These are phyloP conservation scores for Escovopsis weberi DNA, from an alignment of 2,329 filamentous ascomycete genomes.

Conservation along the genomic window DNA sequence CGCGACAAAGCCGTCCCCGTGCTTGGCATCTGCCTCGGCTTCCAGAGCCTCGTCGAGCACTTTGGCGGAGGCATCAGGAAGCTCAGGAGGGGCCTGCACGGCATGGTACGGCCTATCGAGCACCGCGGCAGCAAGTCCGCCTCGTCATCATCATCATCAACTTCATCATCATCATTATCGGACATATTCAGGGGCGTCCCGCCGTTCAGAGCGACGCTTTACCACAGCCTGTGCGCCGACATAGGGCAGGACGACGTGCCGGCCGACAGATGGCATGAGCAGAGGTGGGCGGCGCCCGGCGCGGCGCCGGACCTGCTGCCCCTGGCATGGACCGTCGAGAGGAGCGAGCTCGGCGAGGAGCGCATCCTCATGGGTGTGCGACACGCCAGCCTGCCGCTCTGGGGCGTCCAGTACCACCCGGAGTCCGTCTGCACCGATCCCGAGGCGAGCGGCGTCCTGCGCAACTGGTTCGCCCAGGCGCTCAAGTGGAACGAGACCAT, in stretches of 20 bases:
- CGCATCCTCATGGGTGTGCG: conserved; percentile 62
- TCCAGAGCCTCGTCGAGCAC: conserved; percentile 62
- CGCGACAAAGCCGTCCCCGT: conserved; percentile 53
- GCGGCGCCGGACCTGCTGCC: conserved; percentile 32
- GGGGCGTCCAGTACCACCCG: conserved; percentile 82
- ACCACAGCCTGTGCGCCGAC: conserved; percentile 50
- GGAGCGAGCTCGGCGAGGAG: conserved; percentile 23
- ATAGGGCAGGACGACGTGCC: conserved; percentile 32
- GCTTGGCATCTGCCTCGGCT: conserved; percentile 78
- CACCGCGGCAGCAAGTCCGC: conserved; percentile 25
- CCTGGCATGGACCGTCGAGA: conserved; percentile 46
- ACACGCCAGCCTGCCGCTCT: conserved; percentile 57
- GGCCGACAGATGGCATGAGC: conserved; percentile 20
- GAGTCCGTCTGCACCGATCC: conserved; percentile 74
- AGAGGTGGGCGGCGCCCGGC: conserved; percentile 25
- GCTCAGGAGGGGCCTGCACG: conserved; percentile 63
- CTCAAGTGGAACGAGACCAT: conserved; percentile 39
- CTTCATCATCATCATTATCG: too few species aligned
- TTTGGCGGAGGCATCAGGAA: conserved; percentile 53
- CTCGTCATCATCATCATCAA: background rate
- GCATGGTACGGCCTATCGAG: conserved; percentile 56
- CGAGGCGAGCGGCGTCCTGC: conserved; percentile 47
- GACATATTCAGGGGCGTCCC: conserved; percentile 53
- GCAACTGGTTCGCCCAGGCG: conserved; percentile 61
- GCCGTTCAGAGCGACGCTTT: conserved; percentile 56